A percentile compares a stretch with the other conserved stretches of the same genome.
Evolutionary conservation across 192 early-diverging fungal species (phyloP).

Genomic region (Oehlia diaphana): DNA sequence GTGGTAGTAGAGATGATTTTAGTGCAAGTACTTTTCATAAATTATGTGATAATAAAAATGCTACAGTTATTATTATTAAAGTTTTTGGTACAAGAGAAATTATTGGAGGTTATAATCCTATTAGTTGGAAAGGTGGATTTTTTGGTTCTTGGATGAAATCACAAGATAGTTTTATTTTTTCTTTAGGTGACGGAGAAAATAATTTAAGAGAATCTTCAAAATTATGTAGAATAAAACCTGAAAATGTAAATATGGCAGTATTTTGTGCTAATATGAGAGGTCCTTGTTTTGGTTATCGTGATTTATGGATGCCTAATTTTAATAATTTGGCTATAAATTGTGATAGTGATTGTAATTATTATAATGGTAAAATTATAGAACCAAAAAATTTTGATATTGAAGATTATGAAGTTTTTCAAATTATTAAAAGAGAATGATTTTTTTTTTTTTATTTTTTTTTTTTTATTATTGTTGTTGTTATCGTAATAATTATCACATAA

Average conservation of each 20-base stretch:
- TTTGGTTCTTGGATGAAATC: conserved; percentile 1
- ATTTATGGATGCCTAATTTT: conserved; percentile 20
- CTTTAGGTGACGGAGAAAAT: background rate
- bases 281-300: conserved; percentile 11
- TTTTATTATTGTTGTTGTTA: too few relatives aligned
- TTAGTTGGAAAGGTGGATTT: conserved; percentile 9
- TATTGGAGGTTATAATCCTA: conserved; percentile 25
- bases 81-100: background rate
- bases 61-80: conserved; percentile 12
- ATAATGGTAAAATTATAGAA: background rate
- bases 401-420: conserved; percentile 28
- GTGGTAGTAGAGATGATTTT: conserved; percentile 20
- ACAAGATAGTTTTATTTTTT: conserved; percentile 28
- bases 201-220: background rate
- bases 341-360: background rate
- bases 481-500: too few relatives aligned
- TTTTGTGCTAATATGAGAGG: background rate
- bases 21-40: conserved; percentile 11
- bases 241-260: conserved; percentile 4
- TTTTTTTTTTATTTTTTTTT: too few relatives aligned
- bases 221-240: background rate
- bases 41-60: conserved; percentile 12
- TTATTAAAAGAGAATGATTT: background rate
- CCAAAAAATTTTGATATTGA: background rate
- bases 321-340: conserved; percentile 7